Base-by-base conservation (phyloP, 2,329 filamentous ascomycete genomes). In the Hansfordia pulvinata region DNA sequence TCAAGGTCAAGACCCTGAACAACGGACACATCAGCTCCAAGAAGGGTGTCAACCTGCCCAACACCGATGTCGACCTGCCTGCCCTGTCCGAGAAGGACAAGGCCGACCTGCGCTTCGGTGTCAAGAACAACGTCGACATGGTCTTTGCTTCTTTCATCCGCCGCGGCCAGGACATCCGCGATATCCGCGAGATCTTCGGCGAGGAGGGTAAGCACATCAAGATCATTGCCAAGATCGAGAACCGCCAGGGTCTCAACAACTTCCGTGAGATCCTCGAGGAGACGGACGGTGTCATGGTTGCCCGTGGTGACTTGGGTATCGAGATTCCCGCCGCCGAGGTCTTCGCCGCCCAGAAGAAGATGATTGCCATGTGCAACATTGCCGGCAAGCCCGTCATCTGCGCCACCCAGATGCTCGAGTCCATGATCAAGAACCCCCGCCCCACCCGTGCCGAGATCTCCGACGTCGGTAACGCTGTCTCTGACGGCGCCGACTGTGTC, bases 151-250 rank as follows among this genome's bases (percentile, higher is more conserved):
- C 86, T 1, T 98, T 98, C 56, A 98, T 98, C 58, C 88, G 90
- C 44, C 80, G 81, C 35, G 88, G 80, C 33, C 78, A 85, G 52
- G 90, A 98, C 55, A 93, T 98, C 64, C 40, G 67, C 42, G 75
- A 86, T 47, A 98, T 98, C 56, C 88, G 90, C 41, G 70, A 79
- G 39, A 79, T 96, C 35, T 76, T 98, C 27, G 90, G 90, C 36
- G 71, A 84, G 49, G 80, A 92, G 23, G 90, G 90, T 58, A 84
- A 81, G 62, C 77, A 93, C 56, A 94, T 98, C 49, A 88, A 98
- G 67, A 93, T 98, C 63, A 96, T 98, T 54, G 81, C 90, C 71
- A 98, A 98, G 79, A 93, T 98, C 43, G 90, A 98, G 74, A 98
- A 98, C 69, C 83, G 93, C 58, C 90, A 98, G 63, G 90, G 90